phyloP scores from a whole-genome alignment of 2,329 filamentous ascomycete genomes.

The Phaeosphaeria sp. region DNA sequence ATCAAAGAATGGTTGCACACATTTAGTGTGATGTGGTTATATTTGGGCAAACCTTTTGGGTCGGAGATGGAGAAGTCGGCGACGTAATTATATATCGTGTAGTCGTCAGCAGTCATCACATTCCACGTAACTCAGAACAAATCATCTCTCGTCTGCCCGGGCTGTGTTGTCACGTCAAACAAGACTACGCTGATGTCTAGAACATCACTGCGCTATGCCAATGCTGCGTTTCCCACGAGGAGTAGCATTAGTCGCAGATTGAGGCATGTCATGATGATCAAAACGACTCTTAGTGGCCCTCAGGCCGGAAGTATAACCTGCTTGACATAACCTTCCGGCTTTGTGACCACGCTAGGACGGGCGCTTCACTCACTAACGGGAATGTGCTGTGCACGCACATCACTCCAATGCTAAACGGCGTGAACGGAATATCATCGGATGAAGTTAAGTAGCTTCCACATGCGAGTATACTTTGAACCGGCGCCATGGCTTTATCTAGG shows the following conservation, averaged over 20 bases:
- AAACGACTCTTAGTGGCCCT: background rate
- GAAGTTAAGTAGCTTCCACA: no score
- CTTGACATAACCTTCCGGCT: conserved; percentile 1
- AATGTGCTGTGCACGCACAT: background rate
- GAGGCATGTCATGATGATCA: no score
- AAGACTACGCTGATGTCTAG: background rate
- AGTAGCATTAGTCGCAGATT: no score
- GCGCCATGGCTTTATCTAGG: no score
- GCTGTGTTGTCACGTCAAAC: background rate
- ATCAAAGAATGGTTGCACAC: background rate
- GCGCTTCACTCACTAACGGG: background rate
- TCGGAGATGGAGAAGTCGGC: background rate
- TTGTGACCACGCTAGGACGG: no score
- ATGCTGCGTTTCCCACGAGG: background rate
- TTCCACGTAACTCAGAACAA: background rate
- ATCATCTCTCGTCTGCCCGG: background rate
- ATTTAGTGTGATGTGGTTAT: background rate
- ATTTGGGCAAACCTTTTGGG: background rate
- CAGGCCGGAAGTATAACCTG: background rate
- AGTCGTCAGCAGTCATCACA: background rate
- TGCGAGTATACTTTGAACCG: no score
- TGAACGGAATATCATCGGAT: no score
- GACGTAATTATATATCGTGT: background rate
- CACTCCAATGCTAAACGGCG: no score
- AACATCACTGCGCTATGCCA: background rate